A percentile compares a stretch with the other conserved stretches of the same genome.
phyloP scores from a whole-genome alignment of 306 rosid species.

The Quercus mongolica region DNA sequence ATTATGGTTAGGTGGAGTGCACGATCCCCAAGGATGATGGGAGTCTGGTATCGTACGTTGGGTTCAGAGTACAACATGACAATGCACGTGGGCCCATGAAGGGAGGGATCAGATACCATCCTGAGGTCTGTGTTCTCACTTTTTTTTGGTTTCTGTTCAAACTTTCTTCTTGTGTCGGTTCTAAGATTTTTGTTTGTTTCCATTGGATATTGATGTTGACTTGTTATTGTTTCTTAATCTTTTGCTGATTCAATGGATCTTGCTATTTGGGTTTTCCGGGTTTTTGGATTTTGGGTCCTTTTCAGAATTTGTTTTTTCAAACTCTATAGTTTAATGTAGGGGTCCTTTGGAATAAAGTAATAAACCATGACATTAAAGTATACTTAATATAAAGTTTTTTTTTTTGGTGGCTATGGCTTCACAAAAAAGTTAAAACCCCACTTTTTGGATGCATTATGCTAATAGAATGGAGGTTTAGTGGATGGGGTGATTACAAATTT shows the following conservation, averaged over 20 bases:
- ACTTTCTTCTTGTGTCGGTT: background rate
- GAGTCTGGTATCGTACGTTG: slow-evolving; percentile 50
- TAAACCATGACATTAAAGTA: no score
- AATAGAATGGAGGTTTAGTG: background rate
- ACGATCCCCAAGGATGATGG: slow-evolving; percentile 77
- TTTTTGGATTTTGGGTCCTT: no score
- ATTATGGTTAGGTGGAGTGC: slow-evolving; percentile 53
- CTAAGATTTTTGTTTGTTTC: slow-evolving; percentile 2
- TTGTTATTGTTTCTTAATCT: no score
- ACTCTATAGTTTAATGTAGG: no score
- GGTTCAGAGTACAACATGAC: slow-evolving; percentile 67
- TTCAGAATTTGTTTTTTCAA: no score
- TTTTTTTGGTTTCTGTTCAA: background rate
- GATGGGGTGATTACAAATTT: no score
- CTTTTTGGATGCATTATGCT: background rate
- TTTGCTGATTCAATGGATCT: background rate
- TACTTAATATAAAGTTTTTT: no score
- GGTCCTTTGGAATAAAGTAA: no score
- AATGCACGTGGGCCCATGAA: slow-evolving; percentile 82
- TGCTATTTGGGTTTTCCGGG: no score
- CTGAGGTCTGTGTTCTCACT: slow-evolving; percentile 38
- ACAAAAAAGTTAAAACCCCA: no score
- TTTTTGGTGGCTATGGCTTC: no score
- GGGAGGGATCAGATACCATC: slow-evolving; percentile 71
- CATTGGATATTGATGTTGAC: background rate